Base-by-base conservation (phyloP, 2,329 filamentous ascomycete species). In the Tympanopsis confertula region DNA sequence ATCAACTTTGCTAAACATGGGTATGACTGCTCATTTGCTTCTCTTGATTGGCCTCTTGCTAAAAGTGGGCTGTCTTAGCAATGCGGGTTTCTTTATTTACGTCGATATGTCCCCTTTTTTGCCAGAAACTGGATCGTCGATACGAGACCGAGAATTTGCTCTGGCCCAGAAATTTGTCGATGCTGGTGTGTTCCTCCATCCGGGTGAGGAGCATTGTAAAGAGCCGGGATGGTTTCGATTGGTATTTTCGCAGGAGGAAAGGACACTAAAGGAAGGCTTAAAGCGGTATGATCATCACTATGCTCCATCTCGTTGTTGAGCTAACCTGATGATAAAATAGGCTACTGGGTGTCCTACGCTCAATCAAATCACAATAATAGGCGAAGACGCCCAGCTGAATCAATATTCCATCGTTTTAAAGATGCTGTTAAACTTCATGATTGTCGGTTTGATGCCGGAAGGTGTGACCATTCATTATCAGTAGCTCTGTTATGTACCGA, bases 71-170 rank as follows among this genome's bases (percentile, higher is more conserved):
- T 28, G 24, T 10, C 24, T n/a, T 28, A 28, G 30, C 7, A 75
- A 74, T 42, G 71, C 71, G 0, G 71, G 68, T 0, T 74, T 76
- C 45, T 78, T 77, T 46, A 43, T 77, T 2, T 76, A 65, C 59
- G 50, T 71, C 2, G 61, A 76, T 46, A 46, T 78, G 13, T 62
- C 61, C 1, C 57, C 58, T 24, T 51, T 57, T 5, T 19, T 47
- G 0, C 30, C 36, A 2, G 37, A 2, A 42, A 54, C 2, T 39
- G 43, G 3, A 41, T 47, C 12, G 49, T 51, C 17, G 52, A 53
- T n/a, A 24, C 45, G 46, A 35, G 57, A 61, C 36, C 47, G 55
- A 1, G 66, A 72, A 44, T 65, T 63, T 42, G 54, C 50, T 12
- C 47, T 75, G 12, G 61, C 63, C 0, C 54, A 63, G 43, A 59